Evolutionary conservation across 1,139 yeast species (phyloP).

Genomic region (Geotrichum histeridarum): DNA sequence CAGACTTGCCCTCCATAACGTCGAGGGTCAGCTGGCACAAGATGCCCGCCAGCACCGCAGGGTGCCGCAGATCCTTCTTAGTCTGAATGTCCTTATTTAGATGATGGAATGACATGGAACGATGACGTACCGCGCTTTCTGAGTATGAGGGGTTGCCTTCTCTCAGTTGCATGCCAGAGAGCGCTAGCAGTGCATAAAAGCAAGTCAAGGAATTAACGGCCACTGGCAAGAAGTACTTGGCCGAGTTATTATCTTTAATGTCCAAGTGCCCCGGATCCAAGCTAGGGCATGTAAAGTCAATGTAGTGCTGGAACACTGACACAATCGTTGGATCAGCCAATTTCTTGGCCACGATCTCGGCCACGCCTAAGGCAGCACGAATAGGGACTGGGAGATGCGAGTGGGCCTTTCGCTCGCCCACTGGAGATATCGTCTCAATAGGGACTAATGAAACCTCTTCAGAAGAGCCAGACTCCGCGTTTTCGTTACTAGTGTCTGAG

Average conservation of each 20-base stretch:
- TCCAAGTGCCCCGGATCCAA: slow-evolving; percentile 9
- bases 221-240: slow-evolving; percentile 11
- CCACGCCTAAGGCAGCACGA: slow-evolving; percentile 8
- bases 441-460: no score
- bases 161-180: slow-evolving; percentile 11
- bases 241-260: slow-evolving; percentile 6
- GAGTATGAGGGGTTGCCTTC: slow-evolving; percentile 1
- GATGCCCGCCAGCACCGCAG: slow-evolving; percentile 10
- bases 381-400: neutral
- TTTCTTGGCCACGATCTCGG: neutral
- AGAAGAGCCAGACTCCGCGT: neutral
- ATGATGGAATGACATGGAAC: slow-evolving; percentile 6
- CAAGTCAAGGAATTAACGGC: slow-evolving; percentile 12
- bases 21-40: slow-evolving; percentile 16
- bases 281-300: slow-evolving; percentile 15
- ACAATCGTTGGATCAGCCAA: slow-evolving; percentile 8
- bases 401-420: neutral
- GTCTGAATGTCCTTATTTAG: slow-evolving; percentile 2
- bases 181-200: slow-evolving; percentile 13
- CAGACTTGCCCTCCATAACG: slow-evolving; percentile 14
- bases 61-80: neutral
- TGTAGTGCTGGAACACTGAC: slow-evolving; percentile 11
- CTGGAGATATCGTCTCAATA: no score
- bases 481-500: neutral
- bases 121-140: slow-evolving; percentile 9